These are phyloP conservation scores for Lipomyces spencermartinsiae DNA, from an alignment of 805 yeast genomes.

Conservation along the genomic window DNA sequence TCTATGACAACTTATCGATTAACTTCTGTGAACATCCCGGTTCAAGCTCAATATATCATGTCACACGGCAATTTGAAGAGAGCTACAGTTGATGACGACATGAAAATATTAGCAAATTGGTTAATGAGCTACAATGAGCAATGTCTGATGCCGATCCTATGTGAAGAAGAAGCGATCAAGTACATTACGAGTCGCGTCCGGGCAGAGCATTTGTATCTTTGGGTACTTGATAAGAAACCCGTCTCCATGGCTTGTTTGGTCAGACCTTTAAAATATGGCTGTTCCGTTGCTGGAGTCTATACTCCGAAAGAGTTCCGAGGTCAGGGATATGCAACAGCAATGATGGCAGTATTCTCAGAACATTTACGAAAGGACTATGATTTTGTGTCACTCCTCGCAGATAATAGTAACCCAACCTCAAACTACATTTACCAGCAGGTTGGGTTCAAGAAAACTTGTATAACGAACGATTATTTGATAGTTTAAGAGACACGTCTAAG, in stretches of 20 bases:
- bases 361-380: neutral
- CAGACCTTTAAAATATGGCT: neutral
- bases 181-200: neutral
- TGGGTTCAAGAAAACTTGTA: neutral
- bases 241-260: neutral
- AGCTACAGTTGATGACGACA: neutral
- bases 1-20: neutral
- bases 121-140: neutral
- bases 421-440: neutral
- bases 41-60: neutral
- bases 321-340: neutral
- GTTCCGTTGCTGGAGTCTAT: neutral
- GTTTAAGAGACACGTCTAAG: neutral
- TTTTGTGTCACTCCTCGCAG: neutral
- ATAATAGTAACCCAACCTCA: neutral
- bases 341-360: constrained; percentile 2
- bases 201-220: neutral
- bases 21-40: neutral
- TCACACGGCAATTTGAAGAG: neutral
- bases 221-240: neutral
- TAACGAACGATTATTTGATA: neutral
- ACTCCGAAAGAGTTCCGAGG: neutral
- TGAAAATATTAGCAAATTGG: neutral
- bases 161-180: neutral
- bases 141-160: neutral